These are phyloP conservation scores for Whalleya microplaca DNA, from an alignment of 2,329 filamentous ascomycete genomes.

Conservation along the genomic window DNA sequence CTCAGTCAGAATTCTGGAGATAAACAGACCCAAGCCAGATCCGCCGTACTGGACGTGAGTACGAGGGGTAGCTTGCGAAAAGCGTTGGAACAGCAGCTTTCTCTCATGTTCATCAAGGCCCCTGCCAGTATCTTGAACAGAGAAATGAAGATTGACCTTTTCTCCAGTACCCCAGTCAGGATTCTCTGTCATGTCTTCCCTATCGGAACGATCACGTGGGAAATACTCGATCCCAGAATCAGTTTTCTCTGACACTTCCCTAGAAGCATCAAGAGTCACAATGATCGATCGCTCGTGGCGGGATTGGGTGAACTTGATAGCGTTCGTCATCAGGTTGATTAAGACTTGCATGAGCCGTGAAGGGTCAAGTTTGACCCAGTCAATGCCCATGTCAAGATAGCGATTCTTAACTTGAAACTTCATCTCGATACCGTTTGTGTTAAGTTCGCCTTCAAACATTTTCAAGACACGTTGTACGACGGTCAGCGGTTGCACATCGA, in stretches of 20 bases:
- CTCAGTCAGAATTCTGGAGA: conserved; percentile 75
- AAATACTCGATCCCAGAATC: conserved; percentile 51
- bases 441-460: conserved; percentile 79
- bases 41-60: conserved; percentile 76
- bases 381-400: conserved; percentile 65
- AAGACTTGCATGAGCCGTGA: conserved; percentile 74
- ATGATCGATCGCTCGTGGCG: conserved; percentile 63
- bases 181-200: conserved; percentile 52
- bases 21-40: conserved; percentile 73
- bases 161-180: conserved; percentile 74
- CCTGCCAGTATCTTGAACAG: conserved; percentile 73
- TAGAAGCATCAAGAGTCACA: conserved; percentile 68
- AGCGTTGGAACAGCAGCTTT: conserved; percentile 68
- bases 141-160: conserved; percentile 72
- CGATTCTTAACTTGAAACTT: conserved; percentile 70
- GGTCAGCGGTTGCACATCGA: conserved; percentile 69
- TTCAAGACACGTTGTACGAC: conserved; percentile 72
- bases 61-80: conserved; percentile 69
- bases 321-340: conserved; percentile 75
- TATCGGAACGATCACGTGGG: conserved; percentile 46
- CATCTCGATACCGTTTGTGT: conserved; percentile 72
- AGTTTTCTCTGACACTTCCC: conserved; percentile 48
- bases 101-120: conserved; percentile 67
- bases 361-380: conserved; percentile 77
- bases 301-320: conserved; percentile 67